These are phyloP conservation scores for Lactuca sativa DNA, from an alignment of 129 eudicot genomes.

Conservation along the genomic window DNA sequence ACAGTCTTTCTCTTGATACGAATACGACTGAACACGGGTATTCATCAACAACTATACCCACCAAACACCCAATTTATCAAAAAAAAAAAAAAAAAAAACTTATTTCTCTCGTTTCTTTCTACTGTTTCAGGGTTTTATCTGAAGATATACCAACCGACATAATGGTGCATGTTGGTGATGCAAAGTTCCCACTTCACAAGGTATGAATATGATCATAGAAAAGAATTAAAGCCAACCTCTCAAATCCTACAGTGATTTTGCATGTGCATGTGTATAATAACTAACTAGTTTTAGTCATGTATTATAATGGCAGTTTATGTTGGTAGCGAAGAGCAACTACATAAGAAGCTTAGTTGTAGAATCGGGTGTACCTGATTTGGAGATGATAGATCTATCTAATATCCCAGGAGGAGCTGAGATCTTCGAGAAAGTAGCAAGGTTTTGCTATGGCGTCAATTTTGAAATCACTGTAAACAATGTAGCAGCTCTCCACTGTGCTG, in stretches of 20 bases:
- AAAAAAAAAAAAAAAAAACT: neutral
- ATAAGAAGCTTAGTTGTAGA: constrained; percentile 73
- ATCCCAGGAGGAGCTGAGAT: constrained; percentile 91
- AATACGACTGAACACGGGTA: constrained; percentile 97
- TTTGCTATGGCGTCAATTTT: constrained; percentile 91
- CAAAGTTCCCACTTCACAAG: constrained; percentile 87
- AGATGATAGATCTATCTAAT: constrained; percentile 62
- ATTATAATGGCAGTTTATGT: constrained; percentile 71
- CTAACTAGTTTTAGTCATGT: neutral
- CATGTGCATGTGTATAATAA: neutral
- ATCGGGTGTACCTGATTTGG: constrained; percentile 60
- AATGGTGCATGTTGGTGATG: constrained; percentile 72
- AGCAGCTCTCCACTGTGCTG: constrained; percentile 91
- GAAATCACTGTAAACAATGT: constrained; percentile 98
- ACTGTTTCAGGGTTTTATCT: constrained; percentile 70
- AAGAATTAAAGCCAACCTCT: neutral
- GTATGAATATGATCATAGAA: constrained; percentile 32
- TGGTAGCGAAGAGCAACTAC: constrained; percentile 92
- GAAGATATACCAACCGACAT: constrained; percentile 91
- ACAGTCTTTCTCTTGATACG: constrained; percentile 78
- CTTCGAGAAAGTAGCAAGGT: constrained; percentile 86
- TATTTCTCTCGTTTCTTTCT: neutral
- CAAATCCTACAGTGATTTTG: neutral
- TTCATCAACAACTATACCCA: neutral
- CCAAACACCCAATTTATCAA: neutral